Conservation (phyloP, 495 filamentous ascomycete genomes). For the Penicillium bovifimosum region DNA sequence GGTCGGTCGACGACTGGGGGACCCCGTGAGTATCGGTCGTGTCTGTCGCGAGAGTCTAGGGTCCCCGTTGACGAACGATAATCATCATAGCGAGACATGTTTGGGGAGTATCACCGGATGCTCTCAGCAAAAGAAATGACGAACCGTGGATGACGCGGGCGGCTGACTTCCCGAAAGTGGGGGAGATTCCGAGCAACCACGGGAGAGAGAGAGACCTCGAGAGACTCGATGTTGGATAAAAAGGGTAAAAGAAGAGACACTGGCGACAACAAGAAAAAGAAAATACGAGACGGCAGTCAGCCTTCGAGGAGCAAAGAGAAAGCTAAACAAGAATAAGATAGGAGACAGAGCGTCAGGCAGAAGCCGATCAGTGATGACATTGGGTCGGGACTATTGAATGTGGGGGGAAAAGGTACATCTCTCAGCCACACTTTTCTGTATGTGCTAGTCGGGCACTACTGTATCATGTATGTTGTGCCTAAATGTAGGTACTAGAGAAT, state of each 20-base stretch:
- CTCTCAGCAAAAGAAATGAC: not conserved
- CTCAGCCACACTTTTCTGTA: not conserved
- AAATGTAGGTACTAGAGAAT: not conserved
- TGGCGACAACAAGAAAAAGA: not conserved
- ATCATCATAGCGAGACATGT: slow-evolving; percentile 46
- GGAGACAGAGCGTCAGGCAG: slow-evolving; percentile 10
- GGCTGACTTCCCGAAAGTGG: slow-evolving; percentile 27
- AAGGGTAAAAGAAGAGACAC: not conserved
- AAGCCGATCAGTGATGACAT: slow-evolving; percentile 15
- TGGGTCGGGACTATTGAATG: not conserved
- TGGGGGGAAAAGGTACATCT: not conserved
- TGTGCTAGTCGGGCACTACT: not conserved
- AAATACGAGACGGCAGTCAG: slow-evolving; percentile 1
- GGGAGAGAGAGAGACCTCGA: slow-evolving; percentile 1
- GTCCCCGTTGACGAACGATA: slow-evolving; percentile 39
- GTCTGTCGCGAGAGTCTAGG: slow-evolving; percentile 41
- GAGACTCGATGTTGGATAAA: not conserved
- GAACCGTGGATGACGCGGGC: slow-evolving; percentile 32
- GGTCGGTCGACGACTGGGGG: slow-evolving; percentile 40
- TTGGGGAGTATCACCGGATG: slow-evolving; percentile 10
- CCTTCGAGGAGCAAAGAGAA: not conserved
- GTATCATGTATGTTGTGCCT: not conserved
- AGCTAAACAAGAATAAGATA: not conserved
- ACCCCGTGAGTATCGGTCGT: slow-evolving; percentile 40
- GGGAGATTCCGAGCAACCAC: slow-evolving; percentile 16